phyloP scores from a whole-genome alignment of 225 moss, liverwort and hornwort species.

The Straminergon stramineum region DNA sequence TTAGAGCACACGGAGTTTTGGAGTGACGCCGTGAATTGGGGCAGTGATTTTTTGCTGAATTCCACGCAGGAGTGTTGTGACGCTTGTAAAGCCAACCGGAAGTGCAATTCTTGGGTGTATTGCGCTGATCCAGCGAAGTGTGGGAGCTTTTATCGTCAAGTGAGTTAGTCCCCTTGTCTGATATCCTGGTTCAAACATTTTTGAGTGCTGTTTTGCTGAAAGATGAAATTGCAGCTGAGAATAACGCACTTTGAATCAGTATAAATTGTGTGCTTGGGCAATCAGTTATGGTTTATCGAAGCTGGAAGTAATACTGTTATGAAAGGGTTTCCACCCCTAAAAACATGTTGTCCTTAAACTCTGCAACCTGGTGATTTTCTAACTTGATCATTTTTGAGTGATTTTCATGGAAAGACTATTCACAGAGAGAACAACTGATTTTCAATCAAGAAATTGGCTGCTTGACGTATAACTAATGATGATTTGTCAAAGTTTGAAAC shows the following conservation, averaged over 20 bases:
- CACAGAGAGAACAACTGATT: not conserved
- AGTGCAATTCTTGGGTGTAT: slow-evolving; percentile 95
- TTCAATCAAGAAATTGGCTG: not conserved
- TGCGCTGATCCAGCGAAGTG: slow-evolving; percentile 51
- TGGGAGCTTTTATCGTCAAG: slow-evolving; percentile 49
- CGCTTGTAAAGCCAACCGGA: slow-evolving; percentile 43
- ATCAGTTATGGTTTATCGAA: not conserved
- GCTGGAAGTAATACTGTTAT: not conserved
- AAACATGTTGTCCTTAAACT: not conserved
- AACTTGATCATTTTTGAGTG: not conserved
- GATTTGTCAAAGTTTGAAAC: not conserved
- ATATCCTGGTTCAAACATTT: not conserved
- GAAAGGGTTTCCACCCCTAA: not conserved
- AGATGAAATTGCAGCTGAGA: not conserved
- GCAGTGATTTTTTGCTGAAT: slow-evolving; percentile 40
- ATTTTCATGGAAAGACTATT: not conserved
- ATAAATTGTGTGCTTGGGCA: not conserved
- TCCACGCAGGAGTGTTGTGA: slow-evolving; percentile 56
- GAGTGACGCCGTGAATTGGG: slow-evolving; percentile 70
- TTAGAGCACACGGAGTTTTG: slow-evolving; percentile 69
- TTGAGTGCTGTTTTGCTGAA: not conserved
- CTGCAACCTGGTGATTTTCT: not conserved
- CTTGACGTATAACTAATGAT: not conserved
- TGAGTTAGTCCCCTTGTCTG: not conserved
- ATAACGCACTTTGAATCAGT: not conserved